Evolutionary conservation across 73 alveolate genomes (phyloP), one percentile per base, ranked within the genome.

Genomic region (Symbiodinium natans): DNA sequence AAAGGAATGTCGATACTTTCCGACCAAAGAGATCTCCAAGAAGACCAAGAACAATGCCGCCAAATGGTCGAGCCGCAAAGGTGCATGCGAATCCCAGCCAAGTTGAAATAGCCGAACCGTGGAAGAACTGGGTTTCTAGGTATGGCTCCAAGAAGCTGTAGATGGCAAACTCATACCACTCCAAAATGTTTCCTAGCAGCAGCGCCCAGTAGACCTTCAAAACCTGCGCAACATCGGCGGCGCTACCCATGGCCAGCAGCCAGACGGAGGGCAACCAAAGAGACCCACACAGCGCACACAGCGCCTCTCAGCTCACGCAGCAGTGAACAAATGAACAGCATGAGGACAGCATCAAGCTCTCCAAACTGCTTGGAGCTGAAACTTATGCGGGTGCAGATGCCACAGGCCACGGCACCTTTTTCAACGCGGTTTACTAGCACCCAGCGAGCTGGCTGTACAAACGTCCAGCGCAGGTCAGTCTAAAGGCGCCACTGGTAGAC

Each of bases 21-120:
- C 95, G 95, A 9, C 95, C 95, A 36, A 88, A 88, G 95, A 90
- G 74, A 42, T 90, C 97, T 9, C 97, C 97, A 40, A 90, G n/a
- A 85, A 27, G 46, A 10, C 97, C 97, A 34, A 90, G 52, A 10
- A 29, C 97, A 29, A 73, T 40, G 40, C 93, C 93, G 1, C 93
- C 93, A 39, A 86, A 86, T 42, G 93, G 93, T 19, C 93, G 93
- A n/a, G 97, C 97, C 41, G 52, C 39, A 25, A 90, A 90, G 59
- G 97, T 90, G 59, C 88, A 90, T 2, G 97, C 97, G 29, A 90
- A 90, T 42, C 97, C 97, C 89, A 90, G 39, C 97, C 97, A 90
- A n/a, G 97, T 73, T 15, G 71, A 63, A 41, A 73, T 41, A 54
- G 97, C 97, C 5, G 97, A 90, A 48, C 97, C 97, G 21, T 9